These are phyloP conservation scores for Acorus gramineus DNA, from an alignment of 106 monocot species.

Conservation along the genomic window DNA sequence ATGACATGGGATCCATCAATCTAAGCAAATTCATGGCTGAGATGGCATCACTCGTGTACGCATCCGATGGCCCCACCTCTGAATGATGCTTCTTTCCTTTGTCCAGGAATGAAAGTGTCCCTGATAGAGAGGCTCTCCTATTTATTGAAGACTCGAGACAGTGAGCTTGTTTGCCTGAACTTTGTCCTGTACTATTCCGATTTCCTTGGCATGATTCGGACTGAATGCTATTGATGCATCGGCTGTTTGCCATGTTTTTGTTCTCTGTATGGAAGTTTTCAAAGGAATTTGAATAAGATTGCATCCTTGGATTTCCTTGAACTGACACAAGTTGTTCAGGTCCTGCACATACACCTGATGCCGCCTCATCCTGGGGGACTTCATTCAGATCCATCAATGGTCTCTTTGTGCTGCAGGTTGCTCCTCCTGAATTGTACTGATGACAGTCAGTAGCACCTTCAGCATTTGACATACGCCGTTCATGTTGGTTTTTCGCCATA, in stretches of 20 bases:
- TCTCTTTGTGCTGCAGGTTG: not conserved
- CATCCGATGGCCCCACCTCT: slow-evolving; percentile 7
- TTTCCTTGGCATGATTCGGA: not conserved
- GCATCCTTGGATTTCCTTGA: too few relatives aligned
- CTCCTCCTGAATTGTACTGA: slow-evolving; percentile 4
- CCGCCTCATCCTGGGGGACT: too few relatives aligned
- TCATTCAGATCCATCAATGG: not conserved
- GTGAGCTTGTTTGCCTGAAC: not conserved
- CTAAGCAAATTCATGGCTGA: slow-evolving; percentile 80
- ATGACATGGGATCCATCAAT: slow-evolving; percentile 46
- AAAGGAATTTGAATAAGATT: too few relatives aligned
- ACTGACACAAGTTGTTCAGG: too few relatives aligned
- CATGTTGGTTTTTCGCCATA: slow-evolving; percentile 63
- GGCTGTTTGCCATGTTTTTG: not conserved
- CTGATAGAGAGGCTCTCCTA: not conserved
- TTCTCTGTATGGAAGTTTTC: too few relatives aligned
- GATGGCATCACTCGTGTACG: slow-evolving; percentile 29
- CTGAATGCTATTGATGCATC: slow-evolving; percentile 4
- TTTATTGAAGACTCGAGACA: not conserved
- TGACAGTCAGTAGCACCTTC: slow-evolving; percentile 6
- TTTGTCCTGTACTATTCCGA: not conserved
- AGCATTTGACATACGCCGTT: slow-evolving; percentile 30
- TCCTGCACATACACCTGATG: too few relatives aligned
- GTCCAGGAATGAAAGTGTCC: not conserved
- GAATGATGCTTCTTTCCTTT: slow-evolving; percentile 6